Percentiles rank a stretch among this genome's conserved stretches.
Evolutionary conservation across 371 early-diverging fungal species (phyloP).

Genomic region (Mucor irregularis): DNA sequence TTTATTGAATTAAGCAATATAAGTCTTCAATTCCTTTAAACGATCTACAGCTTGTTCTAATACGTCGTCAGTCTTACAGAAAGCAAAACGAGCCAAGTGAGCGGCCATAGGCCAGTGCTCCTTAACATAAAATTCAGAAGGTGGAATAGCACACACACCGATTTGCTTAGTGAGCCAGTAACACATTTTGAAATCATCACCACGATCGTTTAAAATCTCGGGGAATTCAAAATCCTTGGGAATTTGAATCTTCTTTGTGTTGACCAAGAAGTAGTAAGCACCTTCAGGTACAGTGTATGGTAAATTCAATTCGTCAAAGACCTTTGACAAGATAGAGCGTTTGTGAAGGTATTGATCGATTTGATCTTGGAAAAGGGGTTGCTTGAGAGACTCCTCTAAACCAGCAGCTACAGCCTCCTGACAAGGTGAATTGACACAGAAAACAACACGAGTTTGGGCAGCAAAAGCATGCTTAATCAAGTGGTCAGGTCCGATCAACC

Average conservation of each 20-base stretch:
- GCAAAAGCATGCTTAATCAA: constrained; percentile 78
- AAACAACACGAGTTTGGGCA: constrained; percentile 90
- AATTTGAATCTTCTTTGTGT: constrained; percentile 67
- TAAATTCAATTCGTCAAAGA: constrained; percentile 72
- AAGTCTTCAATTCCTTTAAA: constrained; percentile 64
- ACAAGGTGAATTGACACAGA: constrained; percentile 86
- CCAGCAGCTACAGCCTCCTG: constrained; percentile 89
- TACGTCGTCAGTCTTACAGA: constrained; percentile 90
- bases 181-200: constrained; percentile 80
- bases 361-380: constrained; percentile 75
- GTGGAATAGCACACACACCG: constrained; percentile 93
- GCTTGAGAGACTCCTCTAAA: constrained; percentile 64
- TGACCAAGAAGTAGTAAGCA: constrained; percentile 91
- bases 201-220: constrained; percentile 58
- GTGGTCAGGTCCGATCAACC: constrained; percentile 83
- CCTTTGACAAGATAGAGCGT: constrained; percentile 71
- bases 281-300: constrained; percentile 90
- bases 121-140: constrained; percentile 85
- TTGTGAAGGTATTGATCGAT: constrained; percentile 66
- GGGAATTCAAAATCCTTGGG: constrained; percentile 71
- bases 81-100: constrained; percentile 87
- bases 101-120: constrained; percentile 73
- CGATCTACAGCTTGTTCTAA: constrained; percentile 76
- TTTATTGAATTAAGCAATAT: constrained; percentile 36
- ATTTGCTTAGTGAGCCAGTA: constrained; percentile 88